Percentiles rank a stretch among this genome's conserved stretches.
Conservation (phyloP, 148 eudicot species). For the Euryodendron excelsum region DNA sequence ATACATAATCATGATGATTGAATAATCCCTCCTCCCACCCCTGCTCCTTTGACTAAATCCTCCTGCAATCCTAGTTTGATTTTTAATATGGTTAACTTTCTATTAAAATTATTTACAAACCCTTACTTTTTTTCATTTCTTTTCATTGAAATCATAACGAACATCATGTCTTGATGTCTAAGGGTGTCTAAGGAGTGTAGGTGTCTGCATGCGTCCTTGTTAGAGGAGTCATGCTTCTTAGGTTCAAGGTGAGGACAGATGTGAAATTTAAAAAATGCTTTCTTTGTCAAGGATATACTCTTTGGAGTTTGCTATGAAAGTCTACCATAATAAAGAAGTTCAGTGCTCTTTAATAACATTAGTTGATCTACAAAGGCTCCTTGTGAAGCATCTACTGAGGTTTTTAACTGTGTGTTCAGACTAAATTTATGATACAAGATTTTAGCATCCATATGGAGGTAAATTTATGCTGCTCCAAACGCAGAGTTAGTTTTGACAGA, state of each 20-base stretch:
- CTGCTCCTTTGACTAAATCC: neutral
- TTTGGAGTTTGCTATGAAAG: too few relatives aligned
- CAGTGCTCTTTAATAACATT: neutral
- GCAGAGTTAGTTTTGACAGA: neutral
- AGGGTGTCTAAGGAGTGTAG: neutral
- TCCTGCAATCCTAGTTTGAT: neutral
- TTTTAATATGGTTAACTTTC: too few relatives aligned
- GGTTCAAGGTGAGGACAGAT: neutral
- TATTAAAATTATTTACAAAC: too few relatives aligned
- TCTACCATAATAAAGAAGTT: too few relatives aligned
- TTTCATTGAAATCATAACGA: too few relatives aligned
- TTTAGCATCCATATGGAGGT: neutral
- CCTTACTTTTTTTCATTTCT: too few relatives aligned
- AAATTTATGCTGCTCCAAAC: neutral
- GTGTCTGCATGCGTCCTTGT: neutral
- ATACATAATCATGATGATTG: neutral
- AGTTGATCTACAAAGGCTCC: neutral
- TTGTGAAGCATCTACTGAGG: neutral
- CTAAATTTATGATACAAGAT: neutral
- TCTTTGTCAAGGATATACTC: too few relatives aligned
- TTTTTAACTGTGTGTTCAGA: neutral
- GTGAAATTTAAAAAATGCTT: neutral
- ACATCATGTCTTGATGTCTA: too few relatives aligned
- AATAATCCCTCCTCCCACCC: neutral
- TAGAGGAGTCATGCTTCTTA: neutral